A percentile compares a stretch with the other conserved stretches of the same genome.
Evolutionary conservation across 805 yeast species (phyloP).

Genomic region (Candida nanaspora): DNA sequence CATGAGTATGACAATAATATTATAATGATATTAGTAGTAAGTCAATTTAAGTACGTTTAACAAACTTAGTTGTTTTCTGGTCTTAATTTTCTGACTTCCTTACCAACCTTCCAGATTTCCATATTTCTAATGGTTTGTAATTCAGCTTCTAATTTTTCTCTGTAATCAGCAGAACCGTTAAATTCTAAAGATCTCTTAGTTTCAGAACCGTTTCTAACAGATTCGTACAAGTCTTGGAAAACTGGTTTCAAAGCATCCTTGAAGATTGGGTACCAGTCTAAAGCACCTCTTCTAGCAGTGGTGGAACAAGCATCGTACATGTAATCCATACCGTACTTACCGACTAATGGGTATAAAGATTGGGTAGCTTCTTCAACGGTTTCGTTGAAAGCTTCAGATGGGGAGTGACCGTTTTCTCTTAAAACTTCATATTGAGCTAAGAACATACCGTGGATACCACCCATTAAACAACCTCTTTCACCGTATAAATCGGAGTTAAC

Average conservation of each 20-base stretch:
- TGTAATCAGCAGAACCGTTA: conserved; percentile 97
- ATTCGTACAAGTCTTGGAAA: conserved; percentile 90
- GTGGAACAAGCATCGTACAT: conserved; percentile 99
- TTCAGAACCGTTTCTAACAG: conserved; percentile 94
- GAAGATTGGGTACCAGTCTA: conserved; percentile 99
- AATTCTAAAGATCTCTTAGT: conserved; percentile 97
- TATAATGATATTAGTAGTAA: not conserved
- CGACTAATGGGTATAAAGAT: conserved; percentile 97
- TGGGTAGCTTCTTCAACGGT: conserved; percentile 99
- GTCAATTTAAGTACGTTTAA: not conserved
- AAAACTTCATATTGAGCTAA: conserved; percentile 99
- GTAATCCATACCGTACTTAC: conserved; percentile 99
- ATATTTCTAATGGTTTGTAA: conserved; percentile 87
- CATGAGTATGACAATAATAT: not conserved
- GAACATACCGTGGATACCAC: conserved; percentile 99
- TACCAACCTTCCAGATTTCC: conserved; percentile 99
- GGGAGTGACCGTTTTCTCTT: conserved; percentile 99
- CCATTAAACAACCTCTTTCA: conserved; percentile 99
- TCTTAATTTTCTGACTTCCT: conserved; percentile 99
- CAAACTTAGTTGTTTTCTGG: conserved; percentile 86
- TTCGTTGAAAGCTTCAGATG: conserved; percentile 99
- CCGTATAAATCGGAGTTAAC: conserved; percentile 99
- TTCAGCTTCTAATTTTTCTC: conserved; percentile 92
- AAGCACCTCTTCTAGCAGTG: conserved; percentile 99
- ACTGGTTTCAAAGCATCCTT: conserved; percentile 98